phyloP scores from a whole-genome alignment of 129 eudicot genomes.

The Heracleum sosnowskyi region DNA sequence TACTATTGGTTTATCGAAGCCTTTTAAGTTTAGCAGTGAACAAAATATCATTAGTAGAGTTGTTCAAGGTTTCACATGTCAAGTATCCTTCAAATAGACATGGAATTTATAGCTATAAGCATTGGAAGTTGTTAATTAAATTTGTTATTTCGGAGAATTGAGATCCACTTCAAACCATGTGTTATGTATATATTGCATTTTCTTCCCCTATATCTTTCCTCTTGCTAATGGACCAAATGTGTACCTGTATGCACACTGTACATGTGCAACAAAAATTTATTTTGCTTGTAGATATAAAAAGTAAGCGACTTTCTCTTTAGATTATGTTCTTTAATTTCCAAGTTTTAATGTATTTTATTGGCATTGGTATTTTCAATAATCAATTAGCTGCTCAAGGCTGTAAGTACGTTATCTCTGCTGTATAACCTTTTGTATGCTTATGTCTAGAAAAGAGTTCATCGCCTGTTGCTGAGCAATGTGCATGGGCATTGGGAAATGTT shows the following conservation, averaged over 20 bases:
- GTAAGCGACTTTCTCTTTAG: not conserved
- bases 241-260: not conserved
- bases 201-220: not conserved
- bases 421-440: conserved; percentile 16
- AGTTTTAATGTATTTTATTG: not conserved
- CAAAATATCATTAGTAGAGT: not conserved
- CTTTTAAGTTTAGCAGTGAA: not conserved
- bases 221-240: not conserved
- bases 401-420: not conserved
- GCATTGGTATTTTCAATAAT: not conserved
- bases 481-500: conserved; percentile 99
- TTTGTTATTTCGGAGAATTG: not conserved
- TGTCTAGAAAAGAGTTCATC: conserved; percentile 76
- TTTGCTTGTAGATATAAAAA: not conserved
- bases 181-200: not conserved
- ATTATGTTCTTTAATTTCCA: not conserved
- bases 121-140: not conserved
- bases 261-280: not conserved
- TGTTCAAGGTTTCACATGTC: not conserved
- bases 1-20: not conserved
- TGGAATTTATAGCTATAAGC: not conserved
- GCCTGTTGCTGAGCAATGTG: conserved; percentile 95
- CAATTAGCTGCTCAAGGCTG: not conserved
- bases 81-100: not conserved
- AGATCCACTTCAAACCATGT: not conserved